Percentiles rank a stretch among this genome's conserved stretches.
Conservation (phyloP, 139 green algal genomes). For the Tetradesmus lagerheimii region DNA sequence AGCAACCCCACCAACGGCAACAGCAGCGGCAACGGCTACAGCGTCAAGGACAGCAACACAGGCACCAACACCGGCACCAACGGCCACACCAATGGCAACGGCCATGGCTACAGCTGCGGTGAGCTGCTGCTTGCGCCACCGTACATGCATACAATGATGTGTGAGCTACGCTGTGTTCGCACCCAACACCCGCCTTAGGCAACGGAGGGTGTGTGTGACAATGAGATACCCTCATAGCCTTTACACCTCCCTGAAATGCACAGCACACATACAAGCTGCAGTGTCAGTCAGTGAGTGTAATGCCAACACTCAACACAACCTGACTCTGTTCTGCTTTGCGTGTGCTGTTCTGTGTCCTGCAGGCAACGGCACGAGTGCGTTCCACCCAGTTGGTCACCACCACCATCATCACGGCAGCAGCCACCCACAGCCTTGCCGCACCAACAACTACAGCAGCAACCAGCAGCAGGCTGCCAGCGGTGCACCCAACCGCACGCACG, state of each 20-base stretch:
- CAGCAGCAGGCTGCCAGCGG: slow-evolving; percentile 2
- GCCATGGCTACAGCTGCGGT: slow-evolving; percentile 59
- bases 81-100: slow-evolving; percentile 28
- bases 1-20: slow-evolving; percentile 54
- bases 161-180: too few relatives aligned
- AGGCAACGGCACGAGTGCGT: slow-evolving; percentile 38
- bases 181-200: too few relatives aligned
- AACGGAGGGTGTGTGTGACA: too few relatives aligned
- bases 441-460: background rate
- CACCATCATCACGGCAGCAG: background rate
- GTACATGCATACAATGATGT: too few relatives aligned
- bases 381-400: slow-evolving; percentile 31
- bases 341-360: background rate
- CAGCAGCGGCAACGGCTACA: slow-evolving; percentile 56
- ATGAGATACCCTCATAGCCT: too few relatives aligned
- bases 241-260: too few relatives aligned
- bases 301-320: background rate
- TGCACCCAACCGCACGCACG: background rate
- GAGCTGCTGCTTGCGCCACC: background rate
- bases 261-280: background rate
- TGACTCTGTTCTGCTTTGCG: background rate
- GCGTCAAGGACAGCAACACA: slow-evolving; percentile 61
- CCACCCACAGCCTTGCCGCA: background rate
- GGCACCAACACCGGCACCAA: slow-evolving; percentile 53
- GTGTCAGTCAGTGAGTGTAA: background rate